Percentiles rank a stretch among this genome's conserved stretches.
These are phyloP conservation scores for Schrenkiella parvula DNA, from an alignment of 345 rosid species.

Conservation along the genomic window DNA sequence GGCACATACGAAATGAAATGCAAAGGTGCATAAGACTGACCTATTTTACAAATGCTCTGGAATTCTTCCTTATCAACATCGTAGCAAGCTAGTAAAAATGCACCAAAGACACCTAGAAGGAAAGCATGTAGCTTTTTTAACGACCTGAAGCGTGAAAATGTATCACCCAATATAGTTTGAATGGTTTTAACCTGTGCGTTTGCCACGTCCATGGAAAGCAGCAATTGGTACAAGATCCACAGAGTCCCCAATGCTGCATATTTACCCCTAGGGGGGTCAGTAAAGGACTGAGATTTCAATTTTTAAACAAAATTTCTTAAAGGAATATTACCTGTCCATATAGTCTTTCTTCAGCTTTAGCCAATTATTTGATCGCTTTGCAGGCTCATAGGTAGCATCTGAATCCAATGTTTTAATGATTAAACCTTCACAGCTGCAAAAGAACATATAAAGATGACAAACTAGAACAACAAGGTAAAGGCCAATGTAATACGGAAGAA, in stretches of 20 bases:
- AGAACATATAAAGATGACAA: slow-evolving; percentile 7
- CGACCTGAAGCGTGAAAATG: slow-evolving; percentile 6
- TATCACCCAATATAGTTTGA: background rate
- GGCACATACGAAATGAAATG: slow-evolving; percentile 1
- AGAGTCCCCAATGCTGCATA: slow-evolving; percentile 81
- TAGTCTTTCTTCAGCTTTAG: slow-evolving; percentile 95
- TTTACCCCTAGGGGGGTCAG: slow-evolving; percentile 10
- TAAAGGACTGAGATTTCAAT: background rate
- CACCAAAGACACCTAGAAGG: slow-evolving; percentile 76
- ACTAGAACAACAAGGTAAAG: background rate
- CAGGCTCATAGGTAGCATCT: slow-evolving; percentile 99
- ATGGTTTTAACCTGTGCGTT: slow-evolving; percentile 62
- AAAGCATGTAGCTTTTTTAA: slow-evolving; percentile 14
- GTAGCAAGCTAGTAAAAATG: slow-evolving; percentile 91
- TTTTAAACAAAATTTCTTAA: background rate
- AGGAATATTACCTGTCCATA: slow-evolving; percentile 63
- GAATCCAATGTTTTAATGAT: slow-evolving; percentile 83
- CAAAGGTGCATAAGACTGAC: slow-evolving; percentile 35
- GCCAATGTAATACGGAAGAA: background rate
- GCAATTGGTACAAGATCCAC: slow-evolving; percentile 95
- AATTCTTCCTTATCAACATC: slow-evolving; percentile 73
- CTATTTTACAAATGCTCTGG: slow-evolving; percentile 95
- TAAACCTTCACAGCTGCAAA: slow-evolving; percentile 90
- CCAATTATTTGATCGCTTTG: slow-evolving; percentile 90
- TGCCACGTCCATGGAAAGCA: slow-evolving; percentile 95